Percentiles rank a stretch among this genome's conserved stretches.
phyloP scores from a whole-genome alignment of 495 filamentous ascomycete species.

The Lasiosphaeria hispida region DNA sequence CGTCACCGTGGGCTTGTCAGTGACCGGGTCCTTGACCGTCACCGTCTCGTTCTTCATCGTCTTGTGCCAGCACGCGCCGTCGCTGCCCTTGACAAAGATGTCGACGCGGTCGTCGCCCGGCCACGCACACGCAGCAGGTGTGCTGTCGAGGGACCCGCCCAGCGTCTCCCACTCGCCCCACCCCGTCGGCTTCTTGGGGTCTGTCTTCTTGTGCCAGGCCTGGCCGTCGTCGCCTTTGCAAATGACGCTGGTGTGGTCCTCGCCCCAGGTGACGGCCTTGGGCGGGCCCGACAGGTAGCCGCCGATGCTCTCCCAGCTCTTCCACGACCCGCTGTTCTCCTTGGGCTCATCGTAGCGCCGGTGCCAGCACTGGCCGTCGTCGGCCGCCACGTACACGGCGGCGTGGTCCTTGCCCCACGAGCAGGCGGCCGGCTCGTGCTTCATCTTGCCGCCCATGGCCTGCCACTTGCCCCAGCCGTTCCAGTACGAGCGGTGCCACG shows the following conservation, averaged over 20 bases:
- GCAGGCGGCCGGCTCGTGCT: slow-evolving; percentile 21
- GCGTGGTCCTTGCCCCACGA: slow-evolving; percentile 17
- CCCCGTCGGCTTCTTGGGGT: background rate
- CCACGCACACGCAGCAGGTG: slow-evolving; percentile 24
- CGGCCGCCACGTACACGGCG: slow-evolving; percentile 13
- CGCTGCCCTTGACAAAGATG: slow-evolving; percentile 25
- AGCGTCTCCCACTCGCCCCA: slow-evolving; percentile 25
- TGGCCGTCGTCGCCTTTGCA: slow-evolving; percentile 27
- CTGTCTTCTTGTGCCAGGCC: slow-evolving; percentile 19
- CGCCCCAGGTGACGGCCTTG: slow-evolving; percentile 20
- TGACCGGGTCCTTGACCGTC: slow-evolving; percentile 1
- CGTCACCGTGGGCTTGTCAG: slow-evolving; percentile 1
- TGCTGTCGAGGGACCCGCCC: slow-evolving; percentile 18
- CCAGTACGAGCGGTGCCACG: slow-evolving; percentile 20
- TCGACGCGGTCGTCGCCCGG: slow-evolving; percentile 21
- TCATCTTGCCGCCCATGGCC: slow-evolving; percentile 19
- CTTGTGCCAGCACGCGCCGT: slow-evolving; percentile 28
- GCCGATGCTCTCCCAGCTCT: slow-evolving; percentile 20
- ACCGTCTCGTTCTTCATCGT: slow-evolving; percentile 13
- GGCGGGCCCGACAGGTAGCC: slow-evolving; percentile 24
- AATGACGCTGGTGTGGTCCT: slow-evolving; percentile 21
- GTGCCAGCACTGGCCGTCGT: slow-evolving; percentile 23
- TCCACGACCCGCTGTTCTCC: slow-evolving; percentile 9
- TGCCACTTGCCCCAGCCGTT: slow-evolving; percentile 20
- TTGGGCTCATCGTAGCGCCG: slow-evolving; percentile 11